Evolutionary conservation across 208 protist species (phyloP).

Genomic region (Trypanosoma avium): DNA sequence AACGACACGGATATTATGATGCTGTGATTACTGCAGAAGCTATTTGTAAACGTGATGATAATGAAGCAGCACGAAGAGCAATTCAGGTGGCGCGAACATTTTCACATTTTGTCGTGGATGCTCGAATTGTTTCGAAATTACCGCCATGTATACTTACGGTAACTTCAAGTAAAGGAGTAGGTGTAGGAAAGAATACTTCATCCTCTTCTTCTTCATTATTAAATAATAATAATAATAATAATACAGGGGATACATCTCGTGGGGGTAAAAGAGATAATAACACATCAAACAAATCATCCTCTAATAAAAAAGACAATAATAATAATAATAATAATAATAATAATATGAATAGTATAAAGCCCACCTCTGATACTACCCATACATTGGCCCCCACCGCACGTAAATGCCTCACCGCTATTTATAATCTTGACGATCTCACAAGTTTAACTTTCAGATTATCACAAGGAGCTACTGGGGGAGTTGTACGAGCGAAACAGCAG

Average conservation of each 20-base stretch:
- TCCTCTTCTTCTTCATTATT: slow-evolving; percentile 4
- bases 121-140: slow-evolving; percentile 64
- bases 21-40: slow-evolving; percentile 84
- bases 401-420: slow-evolving; percentile 56
- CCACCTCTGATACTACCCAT: not conserved
- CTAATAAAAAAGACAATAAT: not conserved
- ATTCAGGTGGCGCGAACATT: slow-evolving; percentile 74
- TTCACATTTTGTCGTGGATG: slow-evolving; percentile 77
- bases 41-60: slow-evolving; percentile 70
- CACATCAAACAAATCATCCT: not conserved
- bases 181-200: not conserved
- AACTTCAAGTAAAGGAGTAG: slow-evolving; percentile 21
- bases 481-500: slow-evolving; percentile 30
- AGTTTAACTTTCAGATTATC: slow-evolving; percentile 68
- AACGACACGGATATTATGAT: slow-evolving; percentile 83
- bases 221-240: not conserved
- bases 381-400: slow-evolving; percentile 6
- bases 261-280: not conserved
- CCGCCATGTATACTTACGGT: slow-evolving; percentile 41
- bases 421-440: slow-evolving; percentile 53
- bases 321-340: not conserved
- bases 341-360: not conserved
- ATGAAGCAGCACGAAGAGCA: slow-evolving; percentile 57
- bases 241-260: too few species aligned
- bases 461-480: slow-evolving; percentile 45